These are phyloP conservation scores for Leucocoprinus sp. DNA, from an alignment of 768 basidiomycete species.

Conservation along the genomic window DNA sequence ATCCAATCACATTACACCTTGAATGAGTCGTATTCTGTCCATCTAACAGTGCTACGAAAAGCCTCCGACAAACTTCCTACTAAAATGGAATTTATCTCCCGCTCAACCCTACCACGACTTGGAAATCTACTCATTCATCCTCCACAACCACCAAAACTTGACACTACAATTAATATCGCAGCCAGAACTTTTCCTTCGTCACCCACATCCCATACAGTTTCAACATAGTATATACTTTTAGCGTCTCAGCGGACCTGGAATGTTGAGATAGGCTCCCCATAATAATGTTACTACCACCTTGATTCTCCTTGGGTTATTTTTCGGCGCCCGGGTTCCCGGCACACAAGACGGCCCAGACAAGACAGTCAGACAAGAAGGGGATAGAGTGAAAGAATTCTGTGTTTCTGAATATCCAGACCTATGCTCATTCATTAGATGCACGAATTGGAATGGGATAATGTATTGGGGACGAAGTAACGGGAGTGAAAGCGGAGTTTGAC, in stretches of 20 bases:
- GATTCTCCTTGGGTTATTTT: neutral
- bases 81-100: slow-evolving; percentile 77
- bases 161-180: slow-evolving; percentile 6
- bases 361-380: too few relatives aligned
- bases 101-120: slow-evolving; percentile 59
- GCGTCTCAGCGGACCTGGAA: too few relatives aligned
- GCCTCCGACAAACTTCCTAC: slow-evolving; percentile 87
- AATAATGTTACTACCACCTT: neutral
- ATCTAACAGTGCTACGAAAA: slow-evolving; percentile 68
- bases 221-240: slow-evolving; percentile 4
- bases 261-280: neutral
- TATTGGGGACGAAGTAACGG: too few relatives aligned
- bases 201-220: neutral
- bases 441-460: too few relatives aligned
- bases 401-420: too few relatives aligned
- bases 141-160: slow-evolving; percentile 22
- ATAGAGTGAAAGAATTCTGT: too few relatives aligned
- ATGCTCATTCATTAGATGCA: too few relatives aligned
- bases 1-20: neutral
- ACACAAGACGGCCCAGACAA: too few relatives aligned
- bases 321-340: slow-evolving; percentile 1
- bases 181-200: slow-evolving; percentile 2
- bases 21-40: slow-evolving; percentile 1
- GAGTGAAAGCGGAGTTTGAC: too few relatives aligned
- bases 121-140: slow-evolving; percentile 56